Percentiles rank a stretch among this genome's conserved stretches.
Conservation (phyloP, 768 basidiomycete genomes). For the Lyophyllum decastes region DNA sequence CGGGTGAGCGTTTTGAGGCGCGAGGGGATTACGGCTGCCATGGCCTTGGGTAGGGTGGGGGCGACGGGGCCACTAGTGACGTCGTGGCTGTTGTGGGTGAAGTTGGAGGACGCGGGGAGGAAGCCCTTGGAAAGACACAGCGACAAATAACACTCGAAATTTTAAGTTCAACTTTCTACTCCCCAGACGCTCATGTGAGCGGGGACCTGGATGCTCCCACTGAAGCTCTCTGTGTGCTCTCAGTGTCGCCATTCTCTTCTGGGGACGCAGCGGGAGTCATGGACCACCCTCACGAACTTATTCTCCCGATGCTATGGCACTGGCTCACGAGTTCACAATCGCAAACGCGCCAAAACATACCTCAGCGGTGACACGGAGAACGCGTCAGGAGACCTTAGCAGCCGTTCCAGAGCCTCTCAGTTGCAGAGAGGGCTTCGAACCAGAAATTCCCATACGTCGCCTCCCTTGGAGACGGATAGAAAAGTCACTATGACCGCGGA, state of each 20-base stretch:
- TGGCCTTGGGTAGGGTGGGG: conserved; percentile 15
- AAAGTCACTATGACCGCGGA: too few relatives aligned
- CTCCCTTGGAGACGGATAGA: too few relatives aligned
- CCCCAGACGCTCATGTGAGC: background rate
- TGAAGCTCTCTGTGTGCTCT: conserved; percentile 16
- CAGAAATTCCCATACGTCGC: too few relatives aligned
- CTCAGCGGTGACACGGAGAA: background rate
- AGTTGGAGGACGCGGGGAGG: background rate
- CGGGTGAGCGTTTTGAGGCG: conserved; percentile 63
- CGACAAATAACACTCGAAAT: conserved; percentile 12
- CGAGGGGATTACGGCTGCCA: conserved; percentile 43
- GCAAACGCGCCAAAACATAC: background rate
- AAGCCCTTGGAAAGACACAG: conserved; percentile 4
- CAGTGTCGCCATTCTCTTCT: conserved; percentile 20
- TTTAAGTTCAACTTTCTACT: background rate
- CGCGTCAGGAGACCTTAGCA: background rate
- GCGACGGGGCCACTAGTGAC: too few relatives aligned
- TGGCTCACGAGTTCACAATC: background rate
- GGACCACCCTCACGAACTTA: conserved; percentile 8
- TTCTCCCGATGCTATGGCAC: conserved; percentile 6
- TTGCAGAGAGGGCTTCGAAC: too few relatives aligned
- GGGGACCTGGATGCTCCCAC: background rate
- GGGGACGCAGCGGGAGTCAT: conserved; percentile 9
- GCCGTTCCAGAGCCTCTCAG: background rate
- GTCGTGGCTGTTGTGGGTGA: background rate